These are phyloP conservation scores for Rutstroemia sp. DNA, from an alignment of 2,329 filamentous ascomycete species.

Conservation along the genomic window DNA sequence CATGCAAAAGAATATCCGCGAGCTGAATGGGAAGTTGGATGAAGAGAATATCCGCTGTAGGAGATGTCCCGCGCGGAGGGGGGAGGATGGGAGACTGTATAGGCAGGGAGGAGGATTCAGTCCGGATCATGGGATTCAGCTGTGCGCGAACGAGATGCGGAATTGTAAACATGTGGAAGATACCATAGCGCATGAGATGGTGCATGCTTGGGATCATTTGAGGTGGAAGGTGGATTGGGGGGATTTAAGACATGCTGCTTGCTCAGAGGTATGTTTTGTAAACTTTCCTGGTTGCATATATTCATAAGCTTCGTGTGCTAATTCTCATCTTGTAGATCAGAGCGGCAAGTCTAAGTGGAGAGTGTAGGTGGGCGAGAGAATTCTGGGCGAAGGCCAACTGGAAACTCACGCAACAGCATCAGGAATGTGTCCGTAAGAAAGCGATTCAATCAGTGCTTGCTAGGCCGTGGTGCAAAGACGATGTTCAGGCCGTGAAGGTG, in stretches of 20 bases:
- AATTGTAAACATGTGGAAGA: conserved; percentile 81
- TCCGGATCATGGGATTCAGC: conserved; percentile 75
- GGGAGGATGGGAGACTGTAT: conserved; percentile 44
- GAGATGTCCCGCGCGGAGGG: conserved; percentile 59
- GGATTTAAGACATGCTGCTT: conserved; percentile 83
- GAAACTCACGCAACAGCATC: conserved; percentile 85
- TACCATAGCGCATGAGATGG: conserved; percentile 93
- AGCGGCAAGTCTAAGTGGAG: conserved; percentile 84
- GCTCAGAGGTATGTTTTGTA: conserved; percentile 64
- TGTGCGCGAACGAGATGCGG: conserved; percentile 88
- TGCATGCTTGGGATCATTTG: conserved; percentile 91
- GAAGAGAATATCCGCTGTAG: conserved; percentile 71
- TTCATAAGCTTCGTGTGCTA: conserved; percentile 10
- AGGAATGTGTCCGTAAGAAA: conserved; percentile 78
- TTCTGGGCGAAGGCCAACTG: conserved; percentile 79
- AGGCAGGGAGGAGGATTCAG: conserved; percentile 74
- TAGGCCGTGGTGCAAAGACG: conserved; percentile 74
- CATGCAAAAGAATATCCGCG: conserved; percentile 71
- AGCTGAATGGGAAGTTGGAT: conserved; percentile 71
- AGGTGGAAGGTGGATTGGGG: conserved; percentile 82
- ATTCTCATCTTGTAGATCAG: conserved; percentile 57
- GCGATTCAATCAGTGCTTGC: conserved; percentile 74
- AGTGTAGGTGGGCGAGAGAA: conserved; percentile 86
- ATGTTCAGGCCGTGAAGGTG: conserved; percentile 76
- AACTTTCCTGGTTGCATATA: not conserved